Percentiles rank a stretch among this genome's conserved stretches.
Evolutionary conservation across 2,329 filamentous ascomycete genomes (phyloP).

Genomic region (Trichoderma harzianum): DNA sequence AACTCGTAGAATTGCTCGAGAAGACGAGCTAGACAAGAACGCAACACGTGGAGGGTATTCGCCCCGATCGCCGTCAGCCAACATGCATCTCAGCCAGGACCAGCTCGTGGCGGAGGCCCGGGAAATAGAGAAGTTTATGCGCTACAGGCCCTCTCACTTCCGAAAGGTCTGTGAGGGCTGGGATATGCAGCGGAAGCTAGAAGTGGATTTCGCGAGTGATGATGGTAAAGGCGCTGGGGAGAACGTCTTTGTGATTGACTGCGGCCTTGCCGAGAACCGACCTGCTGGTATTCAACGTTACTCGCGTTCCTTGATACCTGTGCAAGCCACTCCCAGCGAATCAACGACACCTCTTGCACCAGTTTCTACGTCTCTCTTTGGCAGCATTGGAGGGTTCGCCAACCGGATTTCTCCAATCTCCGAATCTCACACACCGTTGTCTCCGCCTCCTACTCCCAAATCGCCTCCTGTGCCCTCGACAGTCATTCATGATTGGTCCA

Average conservation of each 20-base stretch:
- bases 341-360: slow-evolving; percentile 7
- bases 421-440: slow-evolving; percentile 24
- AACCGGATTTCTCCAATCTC: slow-evolving; percentile 12
- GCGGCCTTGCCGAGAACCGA: slow-evolving; percentile 61
- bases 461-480: slow-evolving; percentile 21
- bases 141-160: slow-evolving; percentile 72
- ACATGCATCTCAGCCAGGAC: slow-evolving; percentile 65
- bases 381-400: slow-evolving; percentile 13
- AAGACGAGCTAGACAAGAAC: slow-evolving; percentile 69
- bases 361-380: slow-evolving; percentile 31
- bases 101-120: slow-evolving; percentile 73
- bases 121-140: slow-evolving; percentile 75
- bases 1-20: slow-evolving; percentile 67
- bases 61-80: slow-evolving; percentile 71
- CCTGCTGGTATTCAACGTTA: slow-evolving; percentile 44
- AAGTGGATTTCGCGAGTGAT: slow-evolving; percentile 85
- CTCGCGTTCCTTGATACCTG: slow-evolving; percentile 32
- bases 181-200: slow-evolving; percentile 84
- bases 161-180: slow-evolving; percentile 75
- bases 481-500: slow-evolving; percentile 32
- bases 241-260: slow-evolving; percentile 68
- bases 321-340: slow-evolving; percentile 18
- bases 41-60: slow-evolving; percentile 72
- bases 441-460: slow-evolving; percentile 25
- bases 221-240: slow-evolving; percentile 76